Evolutionary conservation across 2,329 filamentous ascomycete genomes (phyloP), one percentile per base, ranked within the genome.

Genomic region (Pseudogymnoascus sp.): DNA sequence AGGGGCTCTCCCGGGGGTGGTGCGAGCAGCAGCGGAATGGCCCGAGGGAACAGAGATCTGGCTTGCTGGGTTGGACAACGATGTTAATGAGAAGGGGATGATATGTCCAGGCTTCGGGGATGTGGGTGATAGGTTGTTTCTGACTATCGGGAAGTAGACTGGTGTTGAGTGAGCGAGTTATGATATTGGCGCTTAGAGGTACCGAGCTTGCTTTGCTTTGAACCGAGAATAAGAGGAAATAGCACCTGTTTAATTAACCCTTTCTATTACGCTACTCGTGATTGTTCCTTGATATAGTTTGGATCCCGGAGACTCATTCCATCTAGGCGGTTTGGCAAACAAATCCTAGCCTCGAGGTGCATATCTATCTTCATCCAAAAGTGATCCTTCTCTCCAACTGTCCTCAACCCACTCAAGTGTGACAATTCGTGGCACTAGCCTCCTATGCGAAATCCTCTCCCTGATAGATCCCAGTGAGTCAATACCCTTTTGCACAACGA

Each of bases 71-170:
- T 80, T 96, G 19, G 93, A 97, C 74, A 77, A 77, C 66, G 82
- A 84, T 72, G 79, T 94, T 61, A 91, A 92, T 67, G 79, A 82
- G n/a, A 82, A 80, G 67, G 92, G 93, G 7, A 96, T 97, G 92
- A 87, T 97, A 66, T 89, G 88, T 78, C 92, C 92, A 0, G 93
- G 93, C 0, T 71, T 97, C 66, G 93, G 92, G 1, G 93, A 97
- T 76, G 87, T 97, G 63, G 93, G 93, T 0, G 93, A 97, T 76
- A 80, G 93, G 59, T 75, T 97, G 75, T 97, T 93, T 76, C 78
- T 95, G 77, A 96, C 92, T 0, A 83, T 93, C 73, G 92, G 92
- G 22, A 96, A 96, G 74, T 95, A 65, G 49, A 36, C 35, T 58
- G 2, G 25, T 3, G 49, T 55, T 33, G n/a, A 33, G 25, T 33